Conservation (phyloP, 106 monocot species). For the Chionographis japonica region DNA sequence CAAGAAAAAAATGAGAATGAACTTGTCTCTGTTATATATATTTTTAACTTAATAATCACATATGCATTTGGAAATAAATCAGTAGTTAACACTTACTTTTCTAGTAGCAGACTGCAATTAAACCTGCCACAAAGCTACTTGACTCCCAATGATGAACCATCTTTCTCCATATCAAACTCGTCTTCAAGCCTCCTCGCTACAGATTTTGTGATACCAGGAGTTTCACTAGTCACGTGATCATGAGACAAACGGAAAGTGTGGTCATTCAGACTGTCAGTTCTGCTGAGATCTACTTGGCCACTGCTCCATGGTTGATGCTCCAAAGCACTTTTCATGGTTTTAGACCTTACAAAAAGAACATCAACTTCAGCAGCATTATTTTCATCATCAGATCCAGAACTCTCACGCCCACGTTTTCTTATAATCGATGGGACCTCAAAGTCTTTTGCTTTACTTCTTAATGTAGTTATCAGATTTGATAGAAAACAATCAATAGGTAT, state of each 20-base stretch:
- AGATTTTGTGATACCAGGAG: conserved; percentile 1
- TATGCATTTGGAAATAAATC: too few relatives aligned
- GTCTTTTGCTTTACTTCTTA: conserved; percentile 18
- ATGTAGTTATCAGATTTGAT: conserved; percentile 1
- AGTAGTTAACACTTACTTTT: too few relatives aligned
- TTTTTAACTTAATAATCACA: too few relatives aligned
- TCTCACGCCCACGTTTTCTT: conserved; percentile 5
- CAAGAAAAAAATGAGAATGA: too few relatives aligned
- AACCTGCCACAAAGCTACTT: too few relatives aligned
- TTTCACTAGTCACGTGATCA: neutral
- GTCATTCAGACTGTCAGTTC: neutral
- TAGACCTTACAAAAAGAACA: neutral
- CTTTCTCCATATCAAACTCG: conserved; percentile 20
- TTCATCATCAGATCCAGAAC: neutral
- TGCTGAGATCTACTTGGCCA: neutral
- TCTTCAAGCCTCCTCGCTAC: conserved; percentile 12
- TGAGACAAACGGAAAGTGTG: neutral
- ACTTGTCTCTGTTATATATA: too few relatives aligned
- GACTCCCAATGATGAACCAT: neutral
- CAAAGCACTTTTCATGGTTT: conserved; percentile 4
- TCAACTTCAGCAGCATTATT: neutral
- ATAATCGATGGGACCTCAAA: conserved; percentile 39
- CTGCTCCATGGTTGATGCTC: neutral
- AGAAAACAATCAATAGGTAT: neutral
- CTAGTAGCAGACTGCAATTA: too few relatives aligned